Base-by-base conservation (phyloP, 1,284 basidiomycete species). In the Cryptococcus sp. region DNA sequence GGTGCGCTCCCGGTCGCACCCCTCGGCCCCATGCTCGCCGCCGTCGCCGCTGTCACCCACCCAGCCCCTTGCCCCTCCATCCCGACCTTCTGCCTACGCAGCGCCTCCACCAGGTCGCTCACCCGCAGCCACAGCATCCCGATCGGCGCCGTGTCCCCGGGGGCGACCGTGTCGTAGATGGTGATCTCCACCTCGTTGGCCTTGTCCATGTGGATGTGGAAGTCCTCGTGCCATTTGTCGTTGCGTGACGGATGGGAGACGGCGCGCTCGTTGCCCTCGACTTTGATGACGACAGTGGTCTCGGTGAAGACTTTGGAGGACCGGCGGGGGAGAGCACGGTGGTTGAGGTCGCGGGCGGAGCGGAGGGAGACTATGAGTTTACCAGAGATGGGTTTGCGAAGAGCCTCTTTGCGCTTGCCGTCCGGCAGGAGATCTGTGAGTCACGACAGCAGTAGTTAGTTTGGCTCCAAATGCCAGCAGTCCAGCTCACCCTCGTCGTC, bases 161-260 rank as follows among this genome's bases (percentile, higher is more conserved):
- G 86, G 18, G 85, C 84, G 65, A 91, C 86, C 67, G 91, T 91
- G 79, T 99, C 96, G 69, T 94, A 96, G 24, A 99, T 85, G 15
- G 92, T 91, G 48, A 99, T 87, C 78, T 98, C 96, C 53, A 98
- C 89, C 81, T 99, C 96, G 75, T 95, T 98, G 37, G 94, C 94
- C 77, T 97, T 98, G 80, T 98, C 95, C 50, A 98, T 90, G 1
- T 88, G 84, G 60, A 99, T 91, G 76, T 96, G 91, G 63, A 98
- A 98, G 59, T 92, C 89, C 77, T 98, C 95, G 75, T 92, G 90
- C 96, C 96, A 99, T 48, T 89, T 86, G 77, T 98, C 96, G 47
- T 87, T 95, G 61, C 93, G 86, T 20, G 91, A 88, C 7, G 91
- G 88, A 70, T 96, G 92, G 0, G 95, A 95, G 56, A 88, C 86